Base-by-base conservation (phyloP, 2,329 filamentous ascomycete genomes). In the Berkeleyomyces rouxiae region DNA sequence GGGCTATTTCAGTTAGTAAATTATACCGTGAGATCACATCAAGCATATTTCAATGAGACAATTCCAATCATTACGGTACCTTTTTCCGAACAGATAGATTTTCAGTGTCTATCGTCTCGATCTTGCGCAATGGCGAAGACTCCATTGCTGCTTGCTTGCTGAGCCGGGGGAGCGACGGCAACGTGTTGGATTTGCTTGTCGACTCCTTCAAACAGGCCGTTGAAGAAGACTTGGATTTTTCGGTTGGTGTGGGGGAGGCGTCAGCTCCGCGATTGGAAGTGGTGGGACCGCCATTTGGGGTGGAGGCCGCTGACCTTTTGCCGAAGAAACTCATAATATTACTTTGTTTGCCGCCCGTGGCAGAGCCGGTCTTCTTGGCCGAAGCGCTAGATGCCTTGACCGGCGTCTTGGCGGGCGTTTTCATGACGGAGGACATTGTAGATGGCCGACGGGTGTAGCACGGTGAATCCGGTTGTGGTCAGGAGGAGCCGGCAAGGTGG, bases 81-180 rank as follows among this genome's bases (percentile, higher is more conserved):
- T 64, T 62, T 43, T 68, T 62, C 51, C 71, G 71, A 62, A 55
- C 7, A 39, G 51, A 16, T 36, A 36, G n/a, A 36, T 37, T 36
- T 4, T 33, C 49, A 13, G 31, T 33, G 2, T n/a, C 31, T 55
- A 36, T 36, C 11, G 33, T 39, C 13, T 55, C 51, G 51, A 1
- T 55, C 16, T 36, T 55, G 31, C 51, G 86, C 4, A 86, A 81
- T 3, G 90, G 89, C 0, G 89, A 62, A 91, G 64, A 85, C 74
- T 74, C 59, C 78, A 78, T n/a, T 73, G 75, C 23, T 76, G 75
- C 68, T 79, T 61, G 63, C 47, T 63, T 65, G n/a, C 59, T 59
- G 36, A 36, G 33, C 44, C 59, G 62, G 70, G 59, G 65, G 61
- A 66, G 68, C 69, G 64, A 7, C n/a, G 73, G 72, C 23, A 73